Base-by-base conservation (phyloP, 495 filamentous ascomycete species). In the Apodospora peruviana region DNA sequence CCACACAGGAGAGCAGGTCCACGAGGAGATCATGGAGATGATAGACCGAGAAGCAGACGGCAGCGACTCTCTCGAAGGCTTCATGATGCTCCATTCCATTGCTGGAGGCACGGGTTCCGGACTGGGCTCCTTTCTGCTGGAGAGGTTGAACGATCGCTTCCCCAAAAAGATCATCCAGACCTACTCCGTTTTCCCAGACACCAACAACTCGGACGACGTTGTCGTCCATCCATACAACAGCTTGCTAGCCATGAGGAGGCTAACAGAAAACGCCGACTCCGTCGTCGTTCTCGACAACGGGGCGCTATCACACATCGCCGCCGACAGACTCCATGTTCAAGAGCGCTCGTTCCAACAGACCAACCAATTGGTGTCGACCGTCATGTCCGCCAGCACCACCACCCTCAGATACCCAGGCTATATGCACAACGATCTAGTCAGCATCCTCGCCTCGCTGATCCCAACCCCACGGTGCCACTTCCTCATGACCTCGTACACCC, bases 81-180 rank as follows among this genome's bases (percentile, higher is more conserved):
- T 98, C 69, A 97, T 97, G 91, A 79, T 98, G 55, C 77, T 98
- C 42, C 93, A 98, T 64, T 96, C 93, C 3, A 98, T 98, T 59
- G 94, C 94, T 37, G 93, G 93, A 51, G 93, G 93, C 36, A 98
- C 93, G 20, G 93, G 93, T 9, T 96, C 91, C 34, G 93, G 93
- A 17, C 70, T 98, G 41, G 93, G 93, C 9, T 94, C 88, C 37
- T 98, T 91, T 61, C 80, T 98, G 37, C 78, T 98, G n/a, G 93
- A 98, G 63, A 79, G 88, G 48, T 85, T 98, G 68, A 97, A 97
- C 64, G 93, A 98, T 67, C 81, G 93, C 19, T 98, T 96, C 55
- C 93, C 93, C 38, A 98, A 98, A 74, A 97, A 97, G 73, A 79
- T 98, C 51, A 96, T 98, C 43, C 93, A 98, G 67, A 97, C 93